Conservation (phyloP, 768 basidiomycete genomes). For the Amyloporia xantha region DNA sequence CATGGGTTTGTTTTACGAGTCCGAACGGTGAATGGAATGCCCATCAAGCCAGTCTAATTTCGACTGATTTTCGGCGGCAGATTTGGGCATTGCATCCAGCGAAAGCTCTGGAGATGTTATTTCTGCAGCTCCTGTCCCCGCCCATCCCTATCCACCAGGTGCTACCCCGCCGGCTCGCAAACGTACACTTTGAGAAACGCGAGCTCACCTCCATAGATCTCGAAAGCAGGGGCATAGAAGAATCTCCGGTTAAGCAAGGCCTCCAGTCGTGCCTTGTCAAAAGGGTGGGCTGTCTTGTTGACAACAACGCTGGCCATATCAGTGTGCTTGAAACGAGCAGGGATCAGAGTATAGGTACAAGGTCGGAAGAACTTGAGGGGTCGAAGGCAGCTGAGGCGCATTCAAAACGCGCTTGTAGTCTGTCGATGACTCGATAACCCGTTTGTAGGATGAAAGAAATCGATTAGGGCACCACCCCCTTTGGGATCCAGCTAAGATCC, state of each 20-base stretch:
- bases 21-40: too few relatives aligned
- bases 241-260: slow-evolving; percentile 83
- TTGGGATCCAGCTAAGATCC: too few relatives aligned
- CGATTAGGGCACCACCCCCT: too few relatives aligned
- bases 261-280: slow-evolving; percentile 84
- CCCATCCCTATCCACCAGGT: too few relatives aligned
- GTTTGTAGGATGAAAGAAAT: background rate
- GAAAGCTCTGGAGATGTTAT: too few relatives aligned
- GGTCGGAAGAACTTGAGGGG: background rate
- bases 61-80: too few relatives aligned
- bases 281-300: slow-evolving; percentile 80
- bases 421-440: background rate
- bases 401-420: background rate
- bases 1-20: too few relatives aligned
- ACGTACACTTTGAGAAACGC: background rate
- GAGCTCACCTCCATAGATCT: slow-evolving; percentile 91
- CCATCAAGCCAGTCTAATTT: too few relatives aligned
- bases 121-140: too few relatives aligned
- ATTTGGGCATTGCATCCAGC: too few relatives aligned
- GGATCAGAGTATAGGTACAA: background rate
- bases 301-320: slow-evolving; percentile 29
- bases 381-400: background rate
- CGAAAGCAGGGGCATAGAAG: slow-evolving; percentile 97
- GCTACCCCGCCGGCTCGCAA: too few relatives aligned
- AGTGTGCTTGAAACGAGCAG: background rate